phyloP scores from a whole-genome alignment of 805 yeast species.

The Starmera pachycereana region DNA sequence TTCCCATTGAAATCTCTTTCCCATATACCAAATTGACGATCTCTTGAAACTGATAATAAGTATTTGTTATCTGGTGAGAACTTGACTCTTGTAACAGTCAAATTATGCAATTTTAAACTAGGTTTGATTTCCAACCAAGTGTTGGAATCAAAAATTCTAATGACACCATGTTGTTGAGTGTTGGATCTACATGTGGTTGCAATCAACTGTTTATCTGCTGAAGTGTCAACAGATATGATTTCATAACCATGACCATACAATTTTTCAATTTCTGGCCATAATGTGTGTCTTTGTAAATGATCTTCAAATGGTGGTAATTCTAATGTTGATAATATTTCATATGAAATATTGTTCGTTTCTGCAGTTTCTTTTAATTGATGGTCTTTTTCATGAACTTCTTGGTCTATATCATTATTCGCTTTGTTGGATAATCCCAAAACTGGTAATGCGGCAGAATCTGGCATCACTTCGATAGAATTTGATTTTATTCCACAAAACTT shows the following conservation, averaged over 20 bases:
- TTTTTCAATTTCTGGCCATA: constrained; percentile 94
- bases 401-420: constrained; percentile 43
- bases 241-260: constrained; percentile 98
- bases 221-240: constrained; percentile 64
- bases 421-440: constrained; percentile 91
- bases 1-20: constrained; percentile 28
- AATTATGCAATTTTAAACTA: constrained; percentile 54
- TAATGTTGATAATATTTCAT: constrained; percentile 36
- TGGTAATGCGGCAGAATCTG: constrained; percentile 84
- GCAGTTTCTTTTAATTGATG: constrained; percentile 23
- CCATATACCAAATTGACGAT: constrained; percentile 80
- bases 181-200: constrained; percentile 94
- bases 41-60: constrained; percentile 76
- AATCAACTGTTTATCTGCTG: constrained; percentile 49
- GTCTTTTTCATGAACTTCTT: constrained; percentile 15
- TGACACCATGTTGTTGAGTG: constrained; percentile 71
- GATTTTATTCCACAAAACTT: constrained; percentile 38
- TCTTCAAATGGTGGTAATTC: constrained; percentile 76
- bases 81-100: constrained; percentile 76
- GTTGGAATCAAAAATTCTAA: constrained; percentile 58
- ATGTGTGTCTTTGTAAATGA: constrained; percentile 78
- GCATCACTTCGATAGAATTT: constrained; percentile 31
- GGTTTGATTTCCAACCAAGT: constrained; percentile 56
- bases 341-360: constrained; percentile 28
- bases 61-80: constrained; percentile 62